A percentile compares a stretch with the other conserved stretches of the same genome.
Evolutionary conservation across 148 eudicot genomes (phyloP).

Genomic region (Beta vulgaris): DNA sequence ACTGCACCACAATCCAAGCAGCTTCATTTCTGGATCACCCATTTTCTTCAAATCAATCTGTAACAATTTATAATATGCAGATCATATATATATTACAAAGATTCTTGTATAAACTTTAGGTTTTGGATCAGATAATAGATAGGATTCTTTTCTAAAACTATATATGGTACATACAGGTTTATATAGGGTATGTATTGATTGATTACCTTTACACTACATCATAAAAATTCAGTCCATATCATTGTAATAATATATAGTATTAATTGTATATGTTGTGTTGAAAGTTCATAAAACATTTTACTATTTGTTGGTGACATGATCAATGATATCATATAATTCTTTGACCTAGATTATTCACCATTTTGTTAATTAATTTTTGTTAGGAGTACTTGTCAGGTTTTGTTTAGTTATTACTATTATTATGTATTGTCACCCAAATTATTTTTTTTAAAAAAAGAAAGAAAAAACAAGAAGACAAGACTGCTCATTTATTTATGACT

Average conservation of each 20-base stretch:
- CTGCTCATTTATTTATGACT: no score
- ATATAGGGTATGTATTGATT: not conserved
- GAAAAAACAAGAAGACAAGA: no score
- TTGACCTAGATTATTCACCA: slow-evolving; percentile 11
- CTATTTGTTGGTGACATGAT: slow-evolving; percentile 14
- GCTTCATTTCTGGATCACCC: slow-evolving; percentile 29
- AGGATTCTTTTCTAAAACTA: slow-evolving; percentile 7
- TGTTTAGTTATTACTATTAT: no score
- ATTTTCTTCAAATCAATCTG: slow-evolving; percentile 9
- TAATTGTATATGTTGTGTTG: not conserved
- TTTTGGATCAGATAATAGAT: slow-evolving; percentile 5
- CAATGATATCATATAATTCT: slow-evolving; percentile 10
- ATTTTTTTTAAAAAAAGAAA: no score
- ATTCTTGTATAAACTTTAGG: no score
- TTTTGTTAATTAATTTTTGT: no score
- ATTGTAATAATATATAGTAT: not conserved
- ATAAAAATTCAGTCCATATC: slow-evolving; percentile 13
- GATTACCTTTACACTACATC: not conserved
- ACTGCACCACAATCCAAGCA: slow-evolving; percentile 35
- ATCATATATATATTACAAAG: no score
- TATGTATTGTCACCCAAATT: no score
- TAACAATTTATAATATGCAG: no score
- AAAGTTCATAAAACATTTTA: slow-evolving; percentile 9
- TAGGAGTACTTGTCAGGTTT: no score
- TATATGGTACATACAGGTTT: not conserved